Percentiles rank a stretch among this genome's conserved stretches.
Evolutionary conservation across 2,329 filamentous ascomycete species (phyloP).

Genomic region (Aureobasidium sp.): DNA sequence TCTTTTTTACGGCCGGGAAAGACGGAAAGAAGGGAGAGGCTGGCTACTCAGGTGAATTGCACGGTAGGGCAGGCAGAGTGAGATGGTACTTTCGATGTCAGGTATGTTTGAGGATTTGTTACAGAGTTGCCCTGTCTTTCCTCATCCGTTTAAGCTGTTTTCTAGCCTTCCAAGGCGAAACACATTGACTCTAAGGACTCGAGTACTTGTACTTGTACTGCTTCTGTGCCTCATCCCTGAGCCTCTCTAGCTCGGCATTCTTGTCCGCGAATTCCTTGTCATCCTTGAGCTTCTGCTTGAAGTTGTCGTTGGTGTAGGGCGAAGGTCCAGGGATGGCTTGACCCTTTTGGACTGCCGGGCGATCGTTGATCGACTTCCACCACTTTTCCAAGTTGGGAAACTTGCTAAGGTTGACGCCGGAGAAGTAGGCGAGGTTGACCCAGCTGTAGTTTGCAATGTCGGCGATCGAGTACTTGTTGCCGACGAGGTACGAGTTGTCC

Average conservation of each 20-base stretch:
- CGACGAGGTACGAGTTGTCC: conserved; percentile 38
- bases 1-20: neutral
- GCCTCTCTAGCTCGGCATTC: conserved; percentile 33
- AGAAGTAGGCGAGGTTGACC: conserved; percentile 36
- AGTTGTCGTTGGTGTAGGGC: conserved; percentile 35
- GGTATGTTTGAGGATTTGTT: neutral
- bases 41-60: neutral
- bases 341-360: conserved; percentile 38
- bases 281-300: conserved; percentile 37
- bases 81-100: neutral
- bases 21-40: neutral
- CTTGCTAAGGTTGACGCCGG: conserved; percentile 35
- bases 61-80: neutral
- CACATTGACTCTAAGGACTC: conserved; percentile 26
- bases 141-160: neutral
- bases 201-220: conserved; percentile 42
- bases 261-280: conserved; percentile 44
- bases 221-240: conserved; percentile 37
- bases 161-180: neutral
- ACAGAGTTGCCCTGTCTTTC: neutral
- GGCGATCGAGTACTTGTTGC: conserved; percentile 41
- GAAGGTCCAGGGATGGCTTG: conserved; percentile 32
- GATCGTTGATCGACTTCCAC: conserved; percentile 36
- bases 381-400: conserved; percentile 40
- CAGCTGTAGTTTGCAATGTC: conserved; percentile 42